These are phyloP conservation scores for Penstemon davidsonii DNA, from an alignment of 257 asterid species.

Conservation along the genomic window DNA sequence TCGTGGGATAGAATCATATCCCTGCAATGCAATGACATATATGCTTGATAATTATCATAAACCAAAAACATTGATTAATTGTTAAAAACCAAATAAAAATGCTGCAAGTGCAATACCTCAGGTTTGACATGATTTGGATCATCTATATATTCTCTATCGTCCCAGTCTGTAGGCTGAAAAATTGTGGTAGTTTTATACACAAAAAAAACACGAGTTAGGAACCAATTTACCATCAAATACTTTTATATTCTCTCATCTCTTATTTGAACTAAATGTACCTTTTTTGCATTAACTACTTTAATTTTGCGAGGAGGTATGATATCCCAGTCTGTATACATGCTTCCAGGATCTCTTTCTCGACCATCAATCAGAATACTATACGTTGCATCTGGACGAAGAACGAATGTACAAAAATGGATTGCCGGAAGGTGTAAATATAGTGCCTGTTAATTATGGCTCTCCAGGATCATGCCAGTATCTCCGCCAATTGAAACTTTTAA, in stretches of 20 bases:
- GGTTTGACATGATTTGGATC: constrained; percentile 84
- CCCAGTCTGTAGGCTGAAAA: constrained; percentile 93
- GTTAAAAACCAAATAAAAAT: constrained; percentile 6
- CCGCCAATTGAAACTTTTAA: constrained; percentile 70
- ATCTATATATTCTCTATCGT: constrained; percentile 81
- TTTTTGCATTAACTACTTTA: constrained; percentile 69
- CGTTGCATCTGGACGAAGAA: constrained; percentile 87
- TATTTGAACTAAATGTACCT: constrained; percentile 40
- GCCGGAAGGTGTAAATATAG: constrained; percentile 86
- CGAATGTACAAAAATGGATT: constrained; percentile 78
- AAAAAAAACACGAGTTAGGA: neutral
- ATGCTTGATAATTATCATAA: constrained; percentile 1
- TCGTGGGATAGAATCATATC: constrained; percentile 80
- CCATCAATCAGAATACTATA: constrained; percentile 80
- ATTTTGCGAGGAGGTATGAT: constrained; percentile 85
- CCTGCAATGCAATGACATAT: constrained; percentile 52
- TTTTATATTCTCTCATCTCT: too few relatives aligned
- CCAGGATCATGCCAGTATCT: constrained; percentile 88
- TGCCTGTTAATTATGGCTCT: constrained; percentile 91
- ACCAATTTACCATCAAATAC: constrained; percentile 12
- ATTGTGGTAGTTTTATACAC: constrained; percentile 13
- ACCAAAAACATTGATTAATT: neutral
- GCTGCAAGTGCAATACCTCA: constrained; percentile 48
- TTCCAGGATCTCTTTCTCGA: constrained; percentile 85
- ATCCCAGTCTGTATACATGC: constrained; percentile 91